Evolutionary conservation across 345 rosid genomes (phyloP).

Genomic region (Murraya koenigii): DNA sequence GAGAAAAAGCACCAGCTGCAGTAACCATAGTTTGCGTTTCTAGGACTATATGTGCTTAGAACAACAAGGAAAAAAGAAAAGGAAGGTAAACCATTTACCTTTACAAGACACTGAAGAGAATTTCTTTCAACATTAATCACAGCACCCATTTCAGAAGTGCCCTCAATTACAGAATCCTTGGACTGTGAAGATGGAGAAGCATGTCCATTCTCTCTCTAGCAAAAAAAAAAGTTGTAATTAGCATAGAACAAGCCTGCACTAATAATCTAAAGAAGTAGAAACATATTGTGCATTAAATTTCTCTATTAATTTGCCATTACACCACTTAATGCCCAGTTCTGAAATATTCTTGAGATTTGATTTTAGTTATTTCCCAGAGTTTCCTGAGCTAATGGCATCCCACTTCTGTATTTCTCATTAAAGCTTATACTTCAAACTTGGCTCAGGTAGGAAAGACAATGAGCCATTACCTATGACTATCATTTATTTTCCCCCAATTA

Average conservation of each 20-base stretch:
- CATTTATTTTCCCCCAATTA: background rate
- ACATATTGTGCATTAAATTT: background rate
- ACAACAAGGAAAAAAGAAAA: background rate
- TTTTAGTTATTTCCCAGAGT: background rate
- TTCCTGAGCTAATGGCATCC: background rate
- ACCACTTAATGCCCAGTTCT: background rate
- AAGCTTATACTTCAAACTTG: background rate
- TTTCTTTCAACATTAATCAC: constrained; percentile 27
- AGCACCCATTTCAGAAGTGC: constrained; percentile 18
- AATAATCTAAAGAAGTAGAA: background rate
- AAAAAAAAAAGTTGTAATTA: constrained; percentile 10
- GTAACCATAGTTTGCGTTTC: background rate
- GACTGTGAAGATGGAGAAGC: constrained; percentile 42
- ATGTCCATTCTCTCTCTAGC: constrained; percentile 59
- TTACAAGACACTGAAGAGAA: constrained; percentile 68
- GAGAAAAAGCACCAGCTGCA: background rate
- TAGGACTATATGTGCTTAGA: background rate
- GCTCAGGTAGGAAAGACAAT: background rate
- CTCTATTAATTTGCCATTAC: background rate
- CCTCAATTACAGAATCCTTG: constrained; percentile 24
- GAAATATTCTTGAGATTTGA: background rate
- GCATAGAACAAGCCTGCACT: background rate
- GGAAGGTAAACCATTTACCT: constrained; percentile 34
- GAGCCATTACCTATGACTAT: background rate
- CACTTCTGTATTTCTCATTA: background rate